A percentile compares a stretch with the other conserved stretches of the same genome.
These are phyloP conservation scores for Podila verticillata DNA, from an alignment of 192 early-diverging fungal species.

Conservation along the genomic window DNA sequence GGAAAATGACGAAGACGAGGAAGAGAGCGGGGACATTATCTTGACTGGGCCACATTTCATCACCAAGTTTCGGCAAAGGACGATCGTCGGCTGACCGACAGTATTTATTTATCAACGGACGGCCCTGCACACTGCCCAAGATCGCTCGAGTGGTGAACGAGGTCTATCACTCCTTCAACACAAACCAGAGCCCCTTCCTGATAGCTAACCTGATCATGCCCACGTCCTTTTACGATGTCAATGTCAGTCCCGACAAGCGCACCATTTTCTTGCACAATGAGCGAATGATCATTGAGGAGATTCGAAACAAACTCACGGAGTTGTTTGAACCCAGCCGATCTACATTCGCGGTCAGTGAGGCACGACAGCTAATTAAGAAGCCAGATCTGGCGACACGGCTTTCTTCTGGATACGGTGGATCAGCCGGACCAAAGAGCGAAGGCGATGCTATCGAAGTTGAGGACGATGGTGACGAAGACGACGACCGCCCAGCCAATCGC, in stretches of 20 bases:
- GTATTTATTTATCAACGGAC: constrained; percentile 89
- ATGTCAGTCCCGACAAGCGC: constrained; percentile 95
- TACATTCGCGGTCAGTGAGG: constrained; percentile 50
- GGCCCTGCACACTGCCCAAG: constrained; percentile 89
- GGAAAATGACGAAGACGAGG: neutral
- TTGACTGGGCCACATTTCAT: constrained; percentile 66
- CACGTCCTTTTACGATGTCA: constrained; percentile 83
- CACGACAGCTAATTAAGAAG: constrained; percentile 38
- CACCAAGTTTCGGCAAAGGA: constrained; percentile 73
- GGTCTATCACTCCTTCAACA: constrained; percentile 72
- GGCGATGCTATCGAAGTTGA: neutral
- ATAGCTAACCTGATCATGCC: constrained; percentile 72
- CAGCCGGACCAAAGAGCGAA: neutral
- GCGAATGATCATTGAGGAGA: constrained; percentile 56
- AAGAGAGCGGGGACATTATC: constrained; percentile 12
- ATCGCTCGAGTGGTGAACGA: constrained; percentile 84
- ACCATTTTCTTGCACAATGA: constrained; percentile 90
- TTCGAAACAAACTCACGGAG: constrained; percentile 58
- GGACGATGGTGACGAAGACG: neutral
- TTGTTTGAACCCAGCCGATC: constrained; percentile 69
- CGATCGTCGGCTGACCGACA: constrained; percentile 84
- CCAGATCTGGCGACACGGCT: constrained; percentile 25
- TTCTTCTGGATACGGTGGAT: neutral
- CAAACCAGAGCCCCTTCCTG: constrained; percentile 82
- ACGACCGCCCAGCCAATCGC: neutral